Evolutionary conservation across 2,329 filamentous ascomycete species (phyloP), one percentile per base, ranked within the genome.

Genomic region (Fusarium annulatum): DNA sequence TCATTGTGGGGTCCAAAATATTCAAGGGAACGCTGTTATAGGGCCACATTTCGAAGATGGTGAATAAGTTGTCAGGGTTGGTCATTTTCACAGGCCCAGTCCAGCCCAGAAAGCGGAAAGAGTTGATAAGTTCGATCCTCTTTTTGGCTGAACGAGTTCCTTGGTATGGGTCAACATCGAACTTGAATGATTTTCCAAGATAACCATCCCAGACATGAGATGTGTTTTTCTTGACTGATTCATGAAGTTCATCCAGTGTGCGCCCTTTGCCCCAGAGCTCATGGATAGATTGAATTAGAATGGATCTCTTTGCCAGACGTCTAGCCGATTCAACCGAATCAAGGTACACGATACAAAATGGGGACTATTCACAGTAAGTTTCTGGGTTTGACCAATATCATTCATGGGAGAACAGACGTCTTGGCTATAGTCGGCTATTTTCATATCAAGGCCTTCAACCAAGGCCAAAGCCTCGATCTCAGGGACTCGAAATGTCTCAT

Each of bases 401-500:
- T 60, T 52, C 59, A 45, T 38, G 51, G 36, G 41, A 41, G 52
- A 12, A 83, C 92, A 81, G 88, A 97, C 95, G 82, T 91, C 88
- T 70, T 91, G 84, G 69, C 88, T 88, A 81, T 98, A 98, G 12
- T 86, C 88, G n/a, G 96, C 76, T 68, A 98, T 88, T 74, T 93
- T 87, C 59, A 98, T 80, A 30, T 92, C 83, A 41, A 96, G 85
- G 15, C 87, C 87, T 63, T 91, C 88, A 9, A 96, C 81, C 15
- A 90, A 85, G 8, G 94, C 95, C 26, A 99, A 86, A 30, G 96
- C 91, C 78, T 96, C 86, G 19, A 97, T 88, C 82, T 99, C 96
- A 7, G 95, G 90, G 63, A 91, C 86, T 43, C 96, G 92, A 81
- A 99, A 99, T n/a, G 90, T 92, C 85, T 98, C 94, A 81, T 98